phyloP scores from a whole-genome alignment of 2,329 filamentous ascomycete species.

The Verticillium klebahnii region DNA sequence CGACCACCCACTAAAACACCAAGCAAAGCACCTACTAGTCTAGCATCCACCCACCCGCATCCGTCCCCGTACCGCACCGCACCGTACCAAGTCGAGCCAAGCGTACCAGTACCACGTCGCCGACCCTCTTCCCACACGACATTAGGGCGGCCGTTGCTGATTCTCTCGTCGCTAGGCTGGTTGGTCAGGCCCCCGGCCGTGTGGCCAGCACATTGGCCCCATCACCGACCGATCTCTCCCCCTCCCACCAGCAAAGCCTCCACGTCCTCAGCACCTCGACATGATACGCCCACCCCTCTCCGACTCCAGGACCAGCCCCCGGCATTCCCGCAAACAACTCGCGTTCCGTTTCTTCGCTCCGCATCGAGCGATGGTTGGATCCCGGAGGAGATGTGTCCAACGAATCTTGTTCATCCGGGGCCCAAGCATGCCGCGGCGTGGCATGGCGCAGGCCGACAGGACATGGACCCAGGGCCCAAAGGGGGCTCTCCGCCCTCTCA shows the following conservation, averaged over 20 bases:
- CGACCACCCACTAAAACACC: not conserved
- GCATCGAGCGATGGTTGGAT: constrained; percentile 3
- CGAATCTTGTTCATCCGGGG: not conserved
- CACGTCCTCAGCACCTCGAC: not conserved
- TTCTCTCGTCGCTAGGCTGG: not conserved
- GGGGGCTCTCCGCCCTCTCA: not conserved
- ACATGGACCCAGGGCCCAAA: not conserved
- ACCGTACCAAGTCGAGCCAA: not conserved
- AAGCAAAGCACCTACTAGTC: not conserved
- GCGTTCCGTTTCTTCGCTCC: constrained; percentile 10
- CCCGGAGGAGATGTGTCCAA: not conserved
- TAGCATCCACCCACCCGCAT: not conserved
- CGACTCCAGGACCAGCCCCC: not conserved
- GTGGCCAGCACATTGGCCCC: not conserved
- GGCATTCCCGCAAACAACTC: constrained; percentile 11
- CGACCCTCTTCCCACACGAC: not conserved
- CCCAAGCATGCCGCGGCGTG: not conserved
- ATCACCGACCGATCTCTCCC: not conserved
- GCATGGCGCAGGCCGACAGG: not conserved
- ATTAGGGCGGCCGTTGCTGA: not conserved
- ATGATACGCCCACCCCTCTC: not conserved
- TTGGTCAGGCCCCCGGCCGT: not conserved
- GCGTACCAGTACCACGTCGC: not conserved
- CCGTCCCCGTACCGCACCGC: not conserved
- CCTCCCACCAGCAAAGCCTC: not conserved